Evolutionary conservation across 2,329 filamentous ascomycete species (phyloP).

Genomic region (Epichloe brachyelytri): DNA sequence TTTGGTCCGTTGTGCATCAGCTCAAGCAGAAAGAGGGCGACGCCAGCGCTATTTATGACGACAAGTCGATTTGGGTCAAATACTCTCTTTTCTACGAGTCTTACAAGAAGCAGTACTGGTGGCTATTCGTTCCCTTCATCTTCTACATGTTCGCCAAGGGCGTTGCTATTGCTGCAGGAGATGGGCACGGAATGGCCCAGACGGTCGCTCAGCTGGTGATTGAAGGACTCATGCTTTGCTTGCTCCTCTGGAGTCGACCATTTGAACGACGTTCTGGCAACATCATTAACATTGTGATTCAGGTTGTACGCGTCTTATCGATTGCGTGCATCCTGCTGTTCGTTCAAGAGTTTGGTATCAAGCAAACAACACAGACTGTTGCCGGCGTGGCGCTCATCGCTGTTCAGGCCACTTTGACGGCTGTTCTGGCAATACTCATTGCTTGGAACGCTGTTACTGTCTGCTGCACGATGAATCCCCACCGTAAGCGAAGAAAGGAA

Average conservation of each 20-base stretch:
- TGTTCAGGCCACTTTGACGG: constrained; percentile 78
- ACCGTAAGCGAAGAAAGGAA: constrained; percentile 78
- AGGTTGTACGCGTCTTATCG: constrained; percentile 77
- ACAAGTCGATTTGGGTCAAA: constrained; percentile 85
- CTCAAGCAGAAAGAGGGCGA: constrained; percentile 69
- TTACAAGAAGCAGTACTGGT: constrained; percentile 93
- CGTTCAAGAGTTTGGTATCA: constrained; percentile 81
- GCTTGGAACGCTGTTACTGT: constrained; percentile 75
- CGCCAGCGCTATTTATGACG: constrained; percentile 60
- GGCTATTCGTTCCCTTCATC: constrained; percentile 84
- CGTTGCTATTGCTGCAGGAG: constrained; percentile 67
- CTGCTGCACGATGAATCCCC: constrained; percentile 78
- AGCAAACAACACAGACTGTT: constrained; percentile 85
- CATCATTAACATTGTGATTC: constrained; percentile 87
- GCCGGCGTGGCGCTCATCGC: constrained; percentile 87
- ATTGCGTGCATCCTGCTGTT: constrained; percentile 85
- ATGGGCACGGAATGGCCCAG: constrained; percentile 77
- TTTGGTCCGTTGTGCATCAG: constrained; percentile 61
- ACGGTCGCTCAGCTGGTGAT: constrained; percentile 67
- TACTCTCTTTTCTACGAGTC: constrained; percentile 97
- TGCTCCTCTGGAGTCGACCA: constrained; percentile 75
- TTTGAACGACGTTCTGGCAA: constrained; percentile 80
- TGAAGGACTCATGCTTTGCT: constrained; percentile 63
- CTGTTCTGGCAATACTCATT: constrained; percentile 73
- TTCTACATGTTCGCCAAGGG: constrained; percentile 86